phyloP scores from a whole-genome alignment of 192 early-diverging fungal species.

The Spizellomyces punctatus region DNA sequence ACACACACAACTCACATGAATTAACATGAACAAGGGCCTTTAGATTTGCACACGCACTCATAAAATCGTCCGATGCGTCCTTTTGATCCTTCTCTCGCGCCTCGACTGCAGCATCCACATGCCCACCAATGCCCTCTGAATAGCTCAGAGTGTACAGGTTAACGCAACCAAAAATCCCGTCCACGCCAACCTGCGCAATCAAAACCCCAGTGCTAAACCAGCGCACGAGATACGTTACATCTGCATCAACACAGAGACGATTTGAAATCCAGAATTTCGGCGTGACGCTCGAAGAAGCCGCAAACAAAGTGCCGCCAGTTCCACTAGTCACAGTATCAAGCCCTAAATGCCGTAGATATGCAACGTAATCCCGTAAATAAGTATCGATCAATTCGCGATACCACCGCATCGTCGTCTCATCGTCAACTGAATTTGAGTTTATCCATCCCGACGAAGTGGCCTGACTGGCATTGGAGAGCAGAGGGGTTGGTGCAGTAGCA shows the following conservation, averaged over 20 bases:
- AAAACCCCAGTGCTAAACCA: conserved; percentile 30
- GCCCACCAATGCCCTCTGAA: conserved; percentile 14
- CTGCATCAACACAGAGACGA: conserved; percentile 29
- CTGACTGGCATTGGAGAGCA: neutral
- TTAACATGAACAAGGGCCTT: conserved; percentile 45
- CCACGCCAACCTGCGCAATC: conserved; percentile 51
- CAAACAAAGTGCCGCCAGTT: conserved; percentile 14
- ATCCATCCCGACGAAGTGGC: neutral
- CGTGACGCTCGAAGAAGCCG: neutral
- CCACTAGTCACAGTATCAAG: conserved; percentile 29
- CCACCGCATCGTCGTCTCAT: conserved; percentile 29
- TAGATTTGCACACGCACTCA: conserved; percentile 33
- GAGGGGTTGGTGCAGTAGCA: neutral
- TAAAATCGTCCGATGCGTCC: conserved; percentile 28
- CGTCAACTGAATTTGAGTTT: conserved; percentile 4
- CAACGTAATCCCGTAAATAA: conserved; percentile 40
- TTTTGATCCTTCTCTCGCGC: conserved; percentile 13
- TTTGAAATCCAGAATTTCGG: conserved; percentile 33
- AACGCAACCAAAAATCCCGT: conserved; percentile 45
- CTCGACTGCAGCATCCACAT: conserved; percentile 12
- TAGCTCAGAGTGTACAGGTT: conserved; percentile 48
- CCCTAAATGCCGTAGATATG: conserved; percentile 40
- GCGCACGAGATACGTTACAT: conserved; percentile 38
- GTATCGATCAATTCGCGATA: conserved; percentile 36
- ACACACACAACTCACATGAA: conserved; percentile 45